Evolutionary conservation across 163 green algal genomes (phyloP).

Genomic region (Volvox carteri): DNA sequence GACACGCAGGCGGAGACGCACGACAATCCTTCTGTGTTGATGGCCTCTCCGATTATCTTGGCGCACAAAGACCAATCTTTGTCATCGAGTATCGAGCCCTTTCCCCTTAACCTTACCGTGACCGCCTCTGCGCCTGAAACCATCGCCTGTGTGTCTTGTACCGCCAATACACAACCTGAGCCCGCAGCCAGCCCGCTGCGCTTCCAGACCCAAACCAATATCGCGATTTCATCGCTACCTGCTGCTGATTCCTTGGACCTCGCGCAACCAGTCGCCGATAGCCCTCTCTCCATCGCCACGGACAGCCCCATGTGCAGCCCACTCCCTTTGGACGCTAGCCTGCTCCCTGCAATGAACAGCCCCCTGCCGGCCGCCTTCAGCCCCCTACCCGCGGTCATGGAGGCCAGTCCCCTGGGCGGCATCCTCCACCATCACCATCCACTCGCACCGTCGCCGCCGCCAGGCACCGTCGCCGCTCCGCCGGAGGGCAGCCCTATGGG

Average conservation of each 20-base stretch:
- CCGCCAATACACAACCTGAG: no score
- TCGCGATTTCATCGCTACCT: no score
- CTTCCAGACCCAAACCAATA: no score
- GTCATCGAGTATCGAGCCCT: neutral
- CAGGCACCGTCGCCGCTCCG: no score
- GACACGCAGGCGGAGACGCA: neutral
- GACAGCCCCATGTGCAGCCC: constrained; percentile 10
- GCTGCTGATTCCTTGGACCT: no score
- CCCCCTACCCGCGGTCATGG: neutral
- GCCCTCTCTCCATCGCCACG: neutral
- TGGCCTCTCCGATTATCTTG: constrained; percentile 32
- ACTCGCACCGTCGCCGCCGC: neutral
- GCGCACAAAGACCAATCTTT: neutral
- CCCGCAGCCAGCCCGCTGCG: no score
- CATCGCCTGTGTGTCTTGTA: no score
- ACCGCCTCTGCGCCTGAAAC: no score
- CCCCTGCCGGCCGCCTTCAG: neutral
- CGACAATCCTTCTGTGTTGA: constrained; percentile 15
- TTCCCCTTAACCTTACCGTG: neutral
- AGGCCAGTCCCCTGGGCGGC: neutral
- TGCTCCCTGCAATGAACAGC: neutral
- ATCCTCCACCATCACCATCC: neutral
- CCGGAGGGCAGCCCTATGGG: constrained; percentile 3
- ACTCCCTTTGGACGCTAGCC: neutral
- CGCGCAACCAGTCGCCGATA: neutral